Base-by-base conservation (phyloP, 1,284 basidiomycete species). In the Gymnopus androsaceus region DNA sequence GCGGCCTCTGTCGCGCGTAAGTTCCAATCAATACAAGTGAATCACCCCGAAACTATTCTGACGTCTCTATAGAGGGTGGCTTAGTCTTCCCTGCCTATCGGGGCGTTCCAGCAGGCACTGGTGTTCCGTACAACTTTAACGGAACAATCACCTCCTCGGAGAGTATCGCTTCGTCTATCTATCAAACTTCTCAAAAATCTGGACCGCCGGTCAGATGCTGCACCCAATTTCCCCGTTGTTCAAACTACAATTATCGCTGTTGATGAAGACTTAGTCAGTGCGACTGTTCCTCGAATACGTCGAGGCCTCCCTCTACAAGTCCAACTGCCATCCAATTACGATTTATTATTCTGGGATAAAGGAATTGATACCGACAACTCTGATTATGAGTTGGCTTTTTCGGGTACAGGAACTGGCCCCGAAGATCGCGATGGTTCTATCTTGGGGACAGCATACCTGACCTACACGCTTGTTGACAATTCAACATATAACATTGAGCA, bases 391-490 rank as follows among this genome's bases (percentile, higher is more conserved):
- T 60, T 69, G 31, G 69, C 77, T 7, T 78, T 78, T 58, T 53
- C 59, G 2, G 74, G 74, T 2, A 70, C 70, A 3, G 70, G 72
- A 3, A 68, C 63, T 9, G 66, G 64, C 2, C 54, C 61, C 1
- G 64, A 51, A 5, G 71, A 71, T 56, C 62, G 73, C 21, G 77
- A 79, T 58, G 76, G 64, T 7, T 70, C 76, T 5, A 73, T 78
- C 27, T 54, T 77, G 62, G 76, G 75, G 9, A 76, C 72, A 5
- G 71, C 74, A 5, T 75, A 74, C 57, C 63, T 77, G 28, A 75
- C 74, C 12, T 75, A 70, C 57, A 72, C 69, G 1, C 57, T 75
- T 31, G 68, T 77, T 11, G 59, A 64, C 36, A 75, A 75, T 59
- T 60, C 67, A 15, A 75, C 73, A 1, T 75, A 77, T 62, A 64